phyloP scores from a whole-genome alignment of 768 basidiomycete species.

The Podaxis sp. region DNA sequence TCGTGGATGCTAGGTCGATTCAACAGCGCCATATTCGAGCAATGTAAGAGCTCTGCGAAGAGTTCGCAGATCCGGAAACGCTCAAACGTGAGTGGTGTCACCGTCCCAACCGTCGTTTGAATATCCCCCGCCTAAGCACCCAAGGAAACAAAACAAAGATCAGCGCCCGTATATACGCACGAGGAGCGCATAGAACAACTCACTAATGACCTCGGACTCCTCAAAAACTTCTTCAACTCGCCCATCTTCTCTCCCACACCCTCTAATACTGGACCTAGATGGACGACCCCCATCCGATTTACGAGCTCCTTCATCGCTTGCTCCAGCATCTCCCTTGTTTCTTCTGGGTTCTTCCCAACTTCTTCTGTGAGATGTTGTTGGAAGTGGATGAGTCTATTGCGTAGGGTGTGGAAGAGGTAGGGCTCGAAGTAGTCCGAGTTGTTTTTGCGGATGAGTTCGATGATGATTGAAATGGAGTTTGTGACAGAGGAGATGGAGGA shows the following conservation, averaged over 20 bases:
- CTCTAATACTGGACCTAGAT: slow-evolving; percentile 79
- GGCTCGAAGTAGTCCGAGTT: slow-evolving; percentile 99
- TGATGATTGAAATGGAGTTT: slow-evolving; percentile 83
- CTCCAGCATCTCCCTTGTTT: slow-evolving; percentile 66
- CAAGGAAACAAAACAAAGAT: background rate
- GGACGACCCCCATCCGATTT: slow-evolving; percentile 84
- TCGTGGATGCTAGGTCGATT: slow-evolving; percentile 75
- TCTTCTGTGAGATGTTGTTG: slow-evolving; percentile 64
- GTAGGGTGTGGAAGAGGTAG: slow-evolving; percentile 90
- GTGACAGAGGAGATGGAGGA: slow-evolving; percentile 76
- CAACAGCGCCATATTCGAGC: slow-evolving; percentile 95
- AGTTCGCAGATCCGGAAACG: slow-evolving; percentile 95
- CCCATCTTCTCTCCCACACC: slow-evolving; percentile 68
- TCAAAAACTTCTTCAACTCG: slow-evolving; percentile 68
- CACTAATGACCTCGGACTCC: slow-evolving; percentile 75
- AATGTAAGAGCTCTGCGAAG: slow-evolving; percentile 94
- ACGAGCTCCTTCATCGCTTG: slow-evolving; percentile 78
- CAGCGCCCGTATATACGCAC: background rate
- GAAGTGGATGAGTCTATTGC: slow-evolving; percentile 85
- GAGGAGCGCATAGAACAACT: slow-evolving; percentile 22
- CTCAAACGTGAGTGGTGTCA: slow-evolving; percentile 87
- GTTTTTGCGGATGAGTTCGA: slow-evolving; percentile 95
- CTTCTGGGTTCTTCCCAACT: slow-evolving; percentile 33
- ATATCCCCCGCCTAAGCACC: slow-evolving; percentile 58
- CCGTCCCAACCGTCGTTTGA: slow-evolving; percentile 68